Evolutionary conservation across 805 yeast species (phyloP).

Genomic region (Saitoella complicata): DNA sequence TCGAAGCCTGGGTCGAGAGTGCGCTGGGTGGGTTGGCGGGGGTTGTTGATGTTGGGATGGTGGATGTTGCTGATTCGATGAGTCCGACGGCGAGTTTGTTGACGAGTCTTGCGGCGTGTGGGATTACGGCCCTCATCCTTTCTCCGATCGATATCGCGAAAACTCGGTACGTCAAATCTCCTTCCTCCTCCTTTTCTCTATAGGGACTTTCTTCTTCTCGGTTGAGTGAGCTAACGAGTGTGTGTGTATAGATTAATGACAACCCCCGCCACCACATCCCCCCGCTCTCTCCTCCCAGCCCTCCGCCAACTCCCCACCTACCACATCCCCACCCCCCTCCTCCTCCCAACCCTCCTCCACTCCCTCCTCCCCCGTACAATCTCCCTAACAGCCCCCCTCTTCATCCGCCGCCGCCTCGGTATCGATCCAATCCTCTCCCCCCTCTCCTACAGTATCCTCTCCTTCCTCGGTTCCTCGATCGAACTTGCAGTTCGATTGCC

Average conservation of each 20-base stretch:
- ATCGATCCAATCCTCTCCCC: constrained; percentile 55
- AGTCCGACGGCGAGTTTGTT: too few species aligned
- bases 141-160: constrained; percentile 73
- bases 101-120: constrained; percentile 53
- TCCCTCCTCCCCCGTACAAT: constrained; percentile 45
- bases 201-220: too few species aligned
- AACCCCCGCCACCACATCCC: constrained; percentile 37
- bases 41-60: constrained; percentile 74
- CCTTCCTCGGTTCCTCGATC: constrained; percentile 42
- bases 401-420: constrained; percentile 42
- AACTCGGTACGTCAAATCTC: too few species aligned
- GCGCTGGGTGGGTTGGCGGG: too few species aligned
- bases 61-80: too few species aligned
- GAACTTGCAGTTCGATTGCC: constrained; percentile 72
- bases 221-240: too few species aligned
- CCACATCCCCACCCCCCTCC: constrained; percentile 41
- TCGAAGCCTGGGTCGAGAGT: too few species aligned
- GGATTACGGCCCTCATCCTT: constrained; percentile 52
- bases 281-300: constrained; percentile 58
- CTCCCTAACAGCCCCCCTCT: constrained; percentile 48
- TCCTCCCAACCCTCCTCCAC: constrained; percentile 54
- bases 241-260: too few species aligned
- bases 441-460: constrained; percentile 37
- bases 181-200: too few species aligned
- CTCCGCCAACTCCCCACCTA: constrained; percentile 35